phyloP scores from a whole-genome alignment of 495 filamentous ascomycete species.

The Peziza echinospora region DNA sequence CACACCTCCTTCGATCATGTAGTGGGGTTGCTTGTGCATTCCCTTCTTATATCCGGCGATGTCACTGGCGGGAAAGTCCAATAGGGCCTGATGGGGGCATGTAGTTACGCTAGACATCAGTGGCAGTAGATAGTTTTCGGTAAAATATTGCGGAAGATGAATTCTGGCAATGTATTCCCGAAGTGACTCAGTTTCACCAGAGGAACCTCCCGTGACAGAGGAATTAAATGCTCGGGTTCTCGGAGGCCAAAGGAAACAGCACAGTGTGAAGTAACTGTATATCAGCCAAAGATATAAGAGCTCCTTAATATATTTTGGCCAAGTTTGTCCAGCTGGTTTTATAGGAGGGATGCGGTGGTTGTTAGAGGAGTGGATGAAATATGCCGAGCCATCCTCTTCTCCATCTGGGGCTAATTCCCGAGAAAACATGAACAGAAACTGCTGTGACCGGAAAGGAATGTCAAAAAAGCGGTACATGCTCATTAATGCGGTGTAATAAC shows the following conservation, averaged over 20 bases:
- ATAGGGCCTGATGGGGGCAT: slow-evolving; percentile 29
- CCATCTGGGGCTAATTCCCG: neutral
- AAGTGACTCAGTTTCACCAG: slow-evolving; percentile 21
- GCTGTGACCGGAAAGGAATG: slow-evolving; percentile 24
- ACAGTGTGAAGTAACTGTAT: slow-evolving; percentile 28
- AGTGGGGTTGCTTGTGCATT: slow-evolving; percentile 28
- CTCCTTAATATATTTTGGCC: slow-evolving; percentile 2
- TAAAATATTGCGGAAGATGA: slow-evolving; percentile 24
- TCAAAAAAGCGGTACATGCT: slow-evolving; percentile 33
- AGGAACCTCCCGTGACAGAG: neutral
- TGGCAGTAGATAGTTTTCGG: slow-evolving; percentile 28
- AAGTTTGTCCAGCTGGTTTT: slow-evolving; percentile 8
- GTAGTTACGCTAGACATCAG: slow-evolving; percentile 32
- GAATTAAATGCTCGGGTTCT: neutral
- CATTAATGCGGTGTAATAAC: slow-evolving; percentile 32
- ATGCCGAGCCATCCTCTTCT: neutral
- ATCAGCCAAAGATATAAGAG: slow-evolving; percentile 1
- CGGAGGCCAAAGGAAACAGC: slow-evolving; percentile 26
- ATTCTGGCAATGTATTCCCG: slow-evolving; percentile 27
- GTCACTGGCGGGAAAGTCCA: slow-evolving; percentile 31
- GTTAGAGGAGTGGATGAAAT: slow-evolving; percentile 30
- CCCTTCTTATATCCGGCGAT: slow-evolving; percentile 25
- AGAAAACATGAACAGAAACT: slow-evolving; percentile 28
- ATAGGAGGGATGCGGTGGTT: slow-evolving; percentile 25
- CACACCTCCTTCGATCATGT: slow-evolving; percentile 28